Percentiles rank a stretch among this genome's conserved stretches.
These are phyloP conservation scores for Heritiera littoralis DNA, from an alignment of 345 rosid species.

Conservation along the genomic window DNA sequence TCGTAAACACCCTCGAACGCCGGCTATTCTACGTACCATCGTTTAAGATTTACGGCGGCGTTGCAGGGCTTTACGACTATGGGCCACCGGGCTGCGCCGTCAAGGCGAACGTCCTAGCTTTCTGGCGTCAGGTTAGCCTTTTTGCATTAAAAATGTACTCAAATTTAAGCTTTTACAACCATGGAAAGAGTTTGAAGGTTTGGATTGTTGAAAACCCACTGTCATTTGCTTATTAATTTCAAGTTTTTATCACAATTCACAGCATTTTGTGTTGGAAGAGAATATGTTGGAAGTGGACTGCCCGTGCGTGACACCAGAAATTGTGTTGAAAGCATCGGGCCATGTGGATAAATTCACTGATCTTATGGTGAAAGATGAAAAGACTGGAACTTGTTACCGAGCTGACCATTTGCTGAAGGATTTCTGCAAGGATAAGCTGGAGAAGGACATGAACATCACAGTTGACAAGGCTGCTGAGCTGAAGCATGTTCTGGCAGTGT, in stretches of 20 bases:
- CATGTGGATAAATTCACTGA: constrained; percentile 97
- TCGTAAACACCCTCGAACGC: constrained; percentile 75
- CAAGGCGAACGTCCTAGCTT: constrained; percentile 74
- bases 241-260: constrained; percentile 7
- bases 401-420: constrained; percentile 96
- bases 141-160: not conserved
- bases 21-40: constrained; percentile 76
- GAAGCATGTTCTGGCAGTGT: constrained; percentile 66
- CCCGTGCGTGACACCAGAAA: constrained; percentile 93
- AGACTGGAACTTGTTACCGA: constrained; percentile 76
- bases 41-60: constrained; percentile 85
- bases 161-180: not conserved
- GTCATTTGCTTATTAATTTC: not conserved
- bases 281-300: constrained; percentile 92
- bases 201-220: not conserved
- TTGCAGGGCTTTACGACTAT: constrained; percentile 87
- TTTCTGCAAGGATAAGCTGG: constrained; percentile 77
- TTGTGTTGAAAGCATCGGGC: constrained; percentile 91
- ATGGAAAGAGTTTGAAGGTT: not conserved
- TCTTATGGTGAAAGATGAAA: constrained; percentile 93
- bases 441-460: constrained; percentile 66
- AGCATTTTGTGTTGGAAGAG: constrained; percentile 96
- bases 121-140: constrained; percentile 84
- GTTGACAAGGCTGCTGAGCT: constrained; percentile 78
- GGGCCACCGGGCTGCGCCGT: constrained; percentile 93